Percentiles rank a stretch among this genome's conserved stretches.
phyloP scores from a whole-genome alignment of 805 yeast species.

The Candida methanosorbosa region DNA sequence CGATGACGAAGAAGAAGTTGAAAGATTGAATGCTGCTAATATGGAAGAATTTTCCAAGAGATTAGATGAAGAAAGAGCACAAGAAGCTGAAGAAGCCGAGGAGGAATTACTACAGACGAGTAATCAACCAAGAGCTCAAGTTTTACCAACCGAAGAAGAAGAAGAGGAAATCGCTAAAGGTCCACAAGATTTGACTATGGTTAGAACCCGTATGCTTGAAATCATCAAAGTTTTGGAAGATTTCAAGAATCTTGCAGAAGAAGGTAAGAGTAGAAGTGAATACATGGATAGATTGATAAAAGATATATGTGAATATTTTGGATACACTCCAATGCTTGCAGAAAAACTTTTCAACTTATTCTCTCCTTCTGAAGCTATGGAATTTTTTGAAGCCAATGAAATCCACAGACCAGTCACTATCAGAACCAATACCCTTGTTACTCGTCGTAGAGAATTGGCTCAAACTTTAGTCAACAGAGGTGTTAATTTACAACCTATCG shows the following conservation, averaged over 20 bases:
- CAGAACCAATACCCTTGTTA: constrained; percentile 92
- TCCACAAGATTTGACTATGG: constrained; percentile 69
- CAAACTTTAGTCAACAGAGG: constrained; percentile 94
- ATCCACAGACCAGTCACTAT: constrained; percentile 93
- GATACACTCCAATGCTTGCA: constrained; percentile 86
- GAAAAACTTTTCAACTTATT: constrained; percentile 88
- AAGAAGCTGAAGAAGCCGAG: constrained; percentile 56
- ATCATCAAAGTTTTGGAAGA: constrained; percentile 90
- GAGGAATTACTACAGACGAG: constrained; percentile 50
- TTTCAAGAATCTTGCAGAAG: constrained; percentile 74
- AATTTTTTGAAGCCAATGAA: constrained; percentile 97
- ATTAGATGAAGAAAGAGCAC: constrained; percentile 51
- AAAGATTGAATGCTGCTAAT: constrained; percentile 67
- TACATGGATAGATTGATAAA: constrained; percentile 68
- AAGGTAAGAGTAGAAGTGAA: constrained; percentile 79
- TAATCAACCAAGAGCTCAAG: constrained; percentile 64
- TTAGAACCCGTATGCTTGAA: constrained; percentile 92
- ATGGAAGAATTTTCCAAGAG: constrained; percentile 71
- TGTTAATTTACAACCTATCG: constrained; percentile 94
- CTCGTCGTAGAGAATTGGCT: constrained; percentile 93
- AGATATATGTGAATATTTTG: constrained; percentile 91
- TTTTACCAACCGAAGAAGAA: constrained; percentile 67
- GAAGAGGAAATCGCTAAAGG: constrained; percentile 36
- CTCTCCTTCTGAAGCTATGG: constrained; percentile 94
- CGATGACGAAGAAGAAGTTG: constrained; percentile 57